phyloP scores from a whole-genome alignment of 805 yeast genomes.

The Candida krabiensis region DNA sequence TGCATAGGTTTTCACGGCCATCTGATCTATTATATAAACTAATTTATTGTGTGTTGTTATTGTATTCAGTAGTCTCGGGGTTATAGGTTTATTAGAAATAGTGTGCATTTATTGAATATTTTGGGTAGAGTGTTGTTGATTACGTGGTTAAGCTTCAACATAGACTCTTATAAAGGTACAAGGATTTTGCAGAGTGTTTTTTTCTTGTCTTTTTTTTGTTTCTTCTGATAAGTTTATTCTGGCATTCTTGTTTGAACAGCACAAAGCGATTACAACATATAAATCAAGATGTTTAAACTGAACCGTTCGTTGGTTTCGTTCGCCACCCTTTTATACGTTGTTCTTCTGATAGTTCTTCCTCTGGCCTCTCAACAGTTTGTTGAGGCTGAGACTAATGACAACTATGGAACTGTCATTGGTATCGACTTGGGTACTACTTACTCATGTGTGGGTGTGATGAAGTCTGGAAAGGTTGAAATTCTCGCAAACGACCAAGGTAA shows the following conservation, averaged over 20 bases:
- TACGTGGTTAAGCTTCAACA: no score
- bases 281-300: constrained; percentile 27
- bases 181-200: not conserved
- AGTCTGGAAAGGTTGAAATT: constrained; percentile 71
- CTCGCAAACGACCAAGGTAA: constrained; percentile 98
- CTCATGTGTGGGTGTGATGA: constrained; percentile 89
- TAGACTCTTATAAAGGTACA: no score
- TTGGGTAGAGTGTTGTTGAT: no score
- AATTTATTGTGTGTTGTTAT: no score
- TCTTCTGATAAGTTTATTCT: no score
- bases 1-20: no score
- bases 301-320: constrained; percentile 27
- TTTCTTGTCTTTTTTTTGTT: not conserved
- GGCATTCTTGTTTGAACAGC: no score
- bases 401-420: constrained; percentile 62
- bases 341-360: constrained; percentile 30
- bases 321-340: constrained; percentile 29
- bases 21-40: no score
- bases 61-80: not conserved
- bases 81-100: not conserved
- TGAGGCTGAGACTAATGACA: constrained; percentile 29
- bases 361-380: constrained; percentile 25
- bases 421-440: constrained; percentile 97
- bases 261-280: no score
- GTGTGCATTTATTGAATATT: not conserved